A percentile compares a stretch with the other conserved stretches of the same genome.
phyloP scores from a whole-genome alignment of 2,329 filamentous ascomycete species.

The Phyllosticta citrichinensis region DNA sequence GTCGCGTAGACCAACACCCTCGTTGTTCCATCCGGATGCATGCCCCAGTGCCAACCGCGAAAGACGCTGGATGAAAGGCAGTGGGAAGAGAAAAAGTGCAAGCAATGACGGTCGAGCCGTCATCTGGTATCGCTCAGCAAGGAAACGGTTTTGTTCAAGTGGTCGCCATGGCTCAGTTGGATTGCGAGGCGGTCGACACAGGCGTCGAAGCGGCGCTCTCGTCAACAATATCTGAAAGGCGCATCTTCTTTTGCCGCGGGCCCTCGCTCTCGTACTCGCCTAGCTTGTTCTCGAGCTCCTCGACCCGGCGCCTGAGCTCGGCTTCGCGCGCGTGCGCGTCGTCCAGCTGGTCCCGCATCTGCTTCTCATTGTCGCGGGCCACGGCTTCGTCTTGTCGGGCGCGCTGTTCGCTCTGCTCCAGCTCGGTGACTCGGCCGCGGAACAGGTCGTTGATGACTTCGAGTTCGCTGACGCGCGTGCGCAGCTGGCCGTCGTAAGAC shows the following conservation, averaged over 20 bases:
- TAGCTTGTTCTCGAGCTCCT: conserved; percentile 43
- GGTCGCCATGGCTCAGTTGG: not conserved
- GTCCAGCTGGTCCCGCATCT: conserved; percentile 53
- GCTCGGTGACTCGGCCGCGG: conserved; percentile 55
- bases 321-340: conserved; percentile 71
- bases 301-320: conserved; percentile 70
- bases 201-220: conserved; percentile 30
- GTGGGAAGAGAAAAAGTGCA: not conserved
- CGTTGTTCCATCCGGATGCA: not conserved
- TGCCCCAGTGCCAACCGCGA: not conserved
- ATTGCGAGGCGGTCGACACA: conserved; percentile 15
- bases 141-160: not conserved
- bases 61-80: not conserved
- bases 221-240: conserved; percentile 45
- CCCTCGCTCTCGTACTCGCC: conserved; percentile 24
- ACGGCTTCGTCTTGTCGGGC: conserved; percentile 52
- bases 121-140: conserved; percentile 7
- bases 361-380: conserved; percentile 45
- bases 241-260: conserved; percentile 46
- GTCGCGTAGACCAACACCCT: not conserved
- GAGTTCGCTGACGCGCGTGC: conserved; percentile 88
- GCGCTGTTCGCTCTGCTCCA: conserved; percentile 66
- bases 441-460: conserved; percentile 81
- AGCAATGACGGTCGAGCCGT: not conserved
- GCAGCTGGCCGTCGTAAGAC: conserved; percentile 81